Conservation (phyloP, 176 grass and related monocot genomes). For the Ensete glaucum region DNA sequence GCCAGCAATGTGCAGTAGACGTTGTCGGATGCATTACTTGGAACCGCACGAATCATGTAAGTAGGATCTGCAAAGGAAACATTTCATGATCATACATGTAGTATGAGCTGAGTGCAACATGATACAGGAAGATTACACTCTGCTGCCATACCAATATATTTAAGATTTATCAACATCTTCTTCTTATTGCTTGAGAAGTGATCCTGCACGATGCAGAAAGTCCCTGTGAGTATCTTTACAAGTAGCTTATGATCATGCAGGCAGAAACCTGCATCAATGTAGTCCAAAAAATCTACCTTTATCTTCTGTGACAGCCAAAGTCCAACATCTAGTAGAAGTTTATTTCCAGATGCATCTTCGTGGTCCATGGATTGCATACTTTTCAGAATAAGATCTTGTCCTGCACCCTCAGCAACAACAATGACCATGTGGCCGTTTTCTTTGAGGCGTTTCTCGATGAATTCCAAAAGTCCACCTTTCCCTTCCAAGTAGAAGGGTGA, state of each 20-base stretch:
- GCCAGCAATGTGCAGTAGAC: slow-evolving; percentile 85
- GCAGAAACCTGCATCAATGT: no score
- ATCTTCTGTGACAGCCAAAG: slow-evolving; percentile 96
- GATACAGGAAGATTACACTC: not conserved
- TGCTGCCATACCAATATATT: slow-evolving; percentile 68
- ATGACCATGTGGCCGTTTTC: slow-evolving; percentile 96
- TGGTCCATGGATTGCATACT: slow-evolving; percentile 47
- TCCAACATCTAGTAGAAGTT: slow-evolving; percentile 80
- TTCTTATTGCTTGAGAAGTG: slow-evolving; percentile 62
- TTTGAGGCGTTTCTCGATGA: slow-evolving; percentile 80
- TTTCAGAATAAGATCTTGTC: slow-evolving; percentile 80
- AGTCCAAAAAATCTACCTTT: slow-evolving; percentile 37
- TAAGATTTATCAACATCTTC: slow-evolving; percentile 81
- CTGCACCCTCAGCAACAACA: slow-evolving; percentile 94
- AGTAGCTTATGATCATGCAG: not conserved
- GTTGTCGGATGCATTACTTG: slow-evolving; percentile 94
- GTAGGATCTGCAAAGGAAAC: slow-evolving; percentile 74
- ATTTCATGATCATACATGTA: not conserved
- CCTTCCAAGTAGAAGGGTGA: slow-evolving; percentile 92
- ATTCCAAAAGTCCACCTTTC: slow-evolving; percentile 69
- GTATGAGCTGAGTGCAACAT: not conserved
- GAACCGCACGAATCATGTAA: slow-evolving; percentile 98
- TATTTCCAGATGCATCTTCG: slow-evolving; percentile 84
- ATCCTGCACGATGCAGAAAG: slow-evolving; percentile 38
- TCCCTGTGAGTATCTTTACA: not conserved